These are phyloP conservation scores for Conoideocrella luteorostrata DNA, from an alignment of 2,329 filamentous ascomycete species.

Conservation along the genomic window DNA sequence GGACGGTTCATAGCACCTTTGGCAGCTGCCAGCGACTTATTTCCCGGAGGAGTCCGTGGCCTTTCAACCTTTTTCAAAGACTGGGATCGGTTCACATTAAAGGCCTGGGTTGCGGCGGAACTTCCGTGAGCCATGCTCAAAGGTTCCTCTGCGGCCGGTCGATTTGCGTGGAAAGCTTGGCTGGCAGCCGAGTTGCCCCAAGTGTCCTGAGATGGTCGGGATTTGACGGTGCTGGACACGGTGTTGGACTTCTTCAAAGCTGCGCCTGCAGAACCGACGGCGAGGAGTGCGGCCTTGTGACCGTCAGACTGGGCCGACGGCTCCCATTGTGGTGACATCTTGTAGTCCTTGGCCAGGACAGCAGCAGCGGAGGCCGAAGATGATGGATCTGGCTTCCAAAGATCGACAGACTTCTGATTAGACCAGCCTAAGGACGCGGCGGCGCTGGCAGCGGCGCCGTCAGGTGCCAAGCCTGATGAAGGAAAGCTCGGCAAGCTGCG, in stretches of 20 bases:
- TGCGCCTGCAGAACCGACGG: conserved; percentile 35
- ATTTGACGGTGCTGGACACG: conserved; percentile 6
- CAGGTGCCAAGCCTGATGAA: conserved; percentile 51
- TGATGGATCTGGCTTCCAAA: conserved; percentile 58
- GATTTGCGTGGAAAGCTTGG: conserved; percentile 50
- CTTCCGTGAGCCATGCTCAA: conserved; percentile 17
- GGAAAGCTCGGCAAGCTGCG: conserved; percentile 71
- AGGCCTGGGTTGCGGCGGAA: conserved; percentile 31
- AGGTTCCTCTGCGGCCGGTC: conserved; percentile 13
- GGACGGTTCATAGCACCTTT: conserved; percentile 58
- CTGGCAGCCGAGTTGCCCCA: conserved; percentile 65
- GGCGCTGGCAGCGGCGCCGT: conserved; percentile 60
- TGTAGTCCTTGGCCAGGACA: conserved; percentile 35
- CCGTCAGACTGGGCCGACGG: conserved; percentile 58
- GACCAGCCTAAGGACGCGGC: conserved; percentile 70
- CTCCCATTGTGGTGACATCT: conserved; percentile 49
- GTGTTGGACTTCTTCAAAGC: conserved; percentile 20
- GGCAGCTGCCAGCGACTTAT: conserved; percentile 67
- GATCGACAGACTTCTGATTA: conserved; percentile 58
- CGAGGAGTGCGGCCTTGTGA: conserved; percentile 68
- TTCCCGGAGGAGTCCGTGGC: conserved; percentile 33
- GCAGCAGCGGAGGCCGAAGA: conserved; percentile 44
- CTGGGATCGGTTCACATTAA: conserved; percentile 25
- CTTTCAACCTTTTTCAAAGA: conserved; percentile 18
- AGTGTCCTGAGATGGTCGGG: conserved; percentile 21